phyloP scores from a whole-genome alignment of 805 yeast species.

The Hanseniaspora singularis region DNA sequence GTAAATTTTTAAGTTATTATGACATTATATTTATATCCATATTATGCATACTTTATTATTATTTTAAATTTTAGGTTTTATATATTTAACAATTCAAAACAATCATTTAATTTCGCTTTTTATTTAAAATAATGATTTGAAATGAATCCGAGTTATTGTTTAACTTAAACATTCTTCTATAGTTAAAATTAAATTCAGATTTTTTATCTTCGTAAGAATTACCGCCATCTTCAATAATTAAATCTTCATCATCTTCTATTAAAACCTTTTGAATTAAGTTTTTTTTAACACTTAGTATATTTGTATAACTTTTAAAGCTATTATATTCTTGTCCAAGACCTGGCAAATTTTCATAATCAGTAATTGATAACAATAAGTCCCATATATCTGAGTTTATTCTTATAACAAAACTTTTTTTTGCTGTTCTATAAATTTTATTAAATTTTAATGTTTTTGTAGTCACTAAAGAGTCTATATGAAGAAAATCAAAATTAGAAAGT shows the following conservation, averaged over 20 bases:
- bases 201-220: background rate
- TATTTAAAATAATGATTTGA: slow-evolving; percentile 9
- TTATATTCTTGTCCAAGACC: background rate
- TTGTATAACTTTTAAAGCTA: background rate
- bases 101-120: background rate
- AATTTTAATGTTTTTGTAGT: background rate
- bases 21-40: background rate
- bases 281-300: background rate
- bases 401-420: background rate
- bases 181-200: slow-evolving; percentile 1
- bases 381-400: slow-evolving; percentile 2
- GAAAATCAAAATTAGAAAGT: background rate
- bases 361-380: background rate
- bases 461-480: slow-evolving; percentile 1
- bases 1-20: background rate
- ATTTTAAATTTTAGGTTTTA: too few species aligned
- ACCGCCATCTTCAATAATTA: too few species aligned
- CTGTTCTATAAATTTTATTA: slow-evolving; percentile 1
- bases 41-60: background rate
- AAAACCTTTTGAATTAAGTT: background rate
- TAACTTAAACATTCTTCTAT: background rate
- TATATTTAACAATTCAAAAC: too few species aligned
- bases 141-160: background rate
- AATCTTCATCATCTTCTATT: slow-evolving; percentile 9
- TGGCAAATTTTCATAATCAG: slow-evolving; percentile 1